Base-by-base conservation (phyloP, 2,329 filamentous ascomycete genomes). In the Exophiala alcalophila region DNA sequence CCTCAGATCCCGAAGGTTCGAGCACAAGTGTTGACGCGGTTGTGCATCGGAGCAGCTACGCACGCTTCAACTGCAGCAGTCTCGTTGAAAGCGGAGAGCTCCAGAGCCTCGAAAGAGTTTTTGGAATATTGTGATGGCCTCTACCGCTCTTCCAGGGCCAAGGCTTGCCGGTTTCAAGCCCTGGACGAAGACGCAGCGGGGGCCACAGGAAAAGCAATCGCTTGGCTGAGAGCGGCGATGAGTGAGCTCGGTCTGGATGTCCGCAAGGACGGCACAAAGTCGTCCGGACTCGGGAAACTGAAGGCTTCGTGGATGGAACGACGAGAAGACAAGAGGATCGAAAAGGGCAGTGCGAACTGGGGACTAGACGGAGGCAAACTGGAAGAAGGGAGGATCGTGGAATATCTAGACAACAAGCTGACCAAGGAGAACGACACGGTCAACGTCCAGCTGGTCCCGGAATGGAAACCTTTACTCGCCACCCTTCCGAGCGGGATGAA, bases 371-470 rank as follows among this genome's bases (percentile, higher is more conserved):
- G 83, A 0, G 91, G 92, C 1, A 83, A 78, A 56, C 67, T 87
- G 12, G 92, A 97, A 62, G 92, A 98, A 66, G 80, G 76, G 2
- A 76, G 89, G 41, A 84, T 97, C 2, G 73, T 96, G 37, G 86
- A 92, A 57, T 87, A 92, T 80, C 69, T 98, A 23, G 79, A 94
- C 56, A 76, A 73, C 25, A 96, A 95, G 62, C 96, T 92, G 91
- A 80, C 79, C 49, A 92, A 89, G 67, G 80, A 89, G 65, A 98
- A 98, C 60, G 88, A 96, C 64, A 94, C 86, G 81, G 83, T 95
- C 57, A 87, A 90, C 47, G 83, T 88, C 0, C 88, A 95, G 61
- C 42, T 72, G 2, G 76, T 97, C 21, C 88, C 90, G 0, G 74
- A 84, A 0, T 75, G 78, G 4, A 82, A 81, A 10, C 77, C 84